phyloP scores from a whole-genome alignment of 2,329 filamentous ascomycete species.

The Echinosphaeria canescens region DNA sequence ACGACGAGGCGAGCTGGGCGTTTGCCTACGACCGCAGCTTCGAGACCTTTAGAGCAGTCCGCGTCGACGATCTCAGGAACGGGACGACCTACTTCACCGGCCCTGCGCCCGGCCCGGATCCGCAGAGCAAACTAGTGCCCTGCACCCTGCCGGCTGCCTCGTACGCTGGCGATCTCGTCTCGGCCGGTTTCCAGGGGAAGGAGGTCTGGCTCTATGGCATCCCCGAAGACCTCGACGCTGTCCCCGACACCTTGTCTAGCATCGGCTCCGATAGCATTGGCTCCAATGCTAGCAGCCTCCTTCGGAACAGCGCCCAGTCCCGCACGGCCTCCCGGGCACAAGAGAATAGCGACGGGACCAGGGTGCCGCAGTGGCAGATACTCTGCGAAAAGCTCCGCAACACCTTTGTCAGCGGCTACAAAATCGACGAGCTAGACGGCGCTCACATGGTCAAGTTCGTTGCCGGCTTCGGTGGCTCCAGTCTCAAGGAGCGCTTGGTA shows the following conservation, averaged over 20 bases:
- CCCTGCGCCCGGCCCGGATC: constrained; percentile 28
- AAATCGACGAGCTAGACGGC: constrained; percentile 40
- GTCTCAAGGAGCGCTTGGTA: constrained; percentile 35
- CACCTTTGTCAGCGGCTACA: constrained; percentile 44
- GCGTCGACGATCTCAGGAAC: constrained; percentile 52
- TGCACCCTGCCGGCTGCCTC: constrained; percentile 48
- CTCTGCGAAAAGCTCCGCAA: constrained; percentile 48
- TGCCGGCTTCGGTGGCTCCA: constrained; percentile 23
- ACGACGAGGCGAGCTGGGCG: constrained; percentile 51
- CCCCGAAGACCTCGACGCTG: constrained; percentile 47
- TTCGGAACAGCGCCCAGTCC: constrained; percentile 18
- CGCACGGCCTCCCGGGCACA: constrained; percentile 11
- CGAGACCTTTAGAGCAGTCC: constrained; percentile 57
- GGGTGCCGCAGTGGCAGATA: constrained; percentile 44
- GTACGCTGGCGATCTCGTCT: constrained; percentile 48
- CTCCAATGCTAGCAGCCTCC: constrained; percentile 8
- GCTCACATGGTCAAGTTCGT: constrained; percentile 56
- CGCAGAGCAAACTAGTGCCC: constrained; percentile 38
- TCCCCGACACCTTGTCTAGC: constrained; percentile 18
- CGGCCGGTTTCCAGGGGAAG: constrained; percentile 49
- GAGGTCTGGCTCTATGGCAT: constrained; percentile 65
- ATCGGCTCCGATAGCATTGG: constrained; percentile 11
- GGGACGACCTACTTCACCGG: constrained; percentile 65
- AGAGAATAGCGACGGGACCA: constrained; percentile 12
- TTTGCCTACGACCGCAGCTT: constrained; percentile 61